These are phyloP conservation scores for Ophiostoma populinum DNA, from an alignment of 2,329 filamentous ascomycete species.

Conservation along the genomic window DNA sequence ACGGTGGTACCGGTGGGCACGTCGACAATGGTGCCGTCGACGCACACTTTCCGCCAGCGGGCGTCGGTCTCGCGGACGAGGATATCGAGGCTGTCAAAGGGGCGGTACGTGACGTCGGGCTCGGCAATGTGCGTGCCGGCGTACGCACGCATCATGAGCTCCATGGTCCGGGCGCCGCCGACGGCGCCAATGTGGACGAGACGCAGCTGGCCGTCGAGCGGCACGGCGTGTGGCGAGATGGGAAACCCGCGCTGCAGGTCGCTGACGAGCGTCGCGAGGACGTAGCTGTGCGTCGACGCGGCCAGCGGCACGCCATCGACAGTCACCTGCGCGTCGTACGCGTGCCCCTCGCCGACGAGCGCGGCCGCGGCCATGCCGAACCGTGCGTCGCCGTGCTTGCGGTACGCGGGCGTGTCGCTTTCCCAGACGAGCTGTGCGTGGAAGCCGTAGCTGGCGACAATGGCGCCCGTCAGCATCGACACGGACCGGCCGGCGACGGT, in stretches of 20 bases:
- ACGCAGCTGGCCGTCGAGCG: constrained; percentile 52
- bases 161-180: constrained; percentile 49
- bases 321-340: constrained; percentile 27
- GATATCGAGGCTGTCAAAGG: constrained; percentile 49
- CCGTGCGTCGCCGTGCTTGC: constrained; percentile 56
- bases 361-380: constrained; percentile 75
- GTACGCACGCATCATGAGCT: constrained; percentile 54
- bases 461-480: constrained; percentile 25
- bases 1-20: constrained; percentile 56
- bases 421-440: constrained; percentile 81
- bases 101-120: constrained; percentile 50
- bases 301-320: neutral
- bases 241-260: constrained; percentile 67
- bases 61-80: constrained; percentile 48
- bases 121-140: constrained; percentile 40
- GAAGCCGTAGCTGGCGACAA: constrained; percentile 80
- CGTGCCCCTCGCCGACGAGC: constrained; percentile 40
- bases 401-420: constrained; percentile 70
- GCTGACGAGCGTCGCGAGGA: constrained; percentile 60
- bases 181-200: constrained; percentile 61
- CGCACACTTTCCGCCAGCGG: constrained; percentile 69
- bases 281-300: constrained; percentile 46
- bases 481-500: constrained; percentile 23
- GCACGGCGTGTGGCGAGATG: constrained; percentile 57
- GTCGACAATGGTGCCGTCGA: constrained; percentile 79